Evolutionary conservation across 2,329 filamentous ascomycete genomes (phyloP), one percentile per base, ranked within the genome.

Genomic region (Capronia americana): DNA sequence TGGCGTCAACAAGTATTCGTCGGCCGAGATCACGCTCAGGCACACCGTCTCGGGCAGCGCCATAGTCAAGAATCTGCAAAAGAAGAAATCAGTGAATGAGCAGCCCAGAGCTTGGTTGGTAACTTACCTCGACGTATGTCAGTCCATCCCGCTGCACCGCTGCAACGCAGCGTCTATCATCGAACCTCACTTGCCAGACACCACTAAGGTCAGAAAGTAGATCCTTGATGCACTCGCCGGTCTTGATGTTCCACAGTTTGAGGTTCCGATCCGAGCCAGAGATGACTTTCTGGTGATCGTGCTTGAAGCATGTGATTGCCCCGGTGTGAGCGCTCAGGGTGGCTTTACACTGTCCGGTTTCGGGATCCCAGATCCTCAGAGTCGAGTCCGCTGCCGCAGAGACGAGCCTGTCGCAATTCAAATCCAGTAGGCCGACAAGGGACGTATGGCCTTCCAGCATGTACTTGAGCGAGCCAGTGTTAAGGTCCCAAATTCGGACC

Each of bases 181-280:
- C 93, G 80, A 99, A 99, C 75, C 95, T 95, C 74, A 99, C 95
- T 81, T 99, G 95, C 95, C 95, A 99, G 7, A 99, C 95, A n/a
- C 94, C 93, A 72, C 90, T 94, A 41, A 99, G 84, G 75, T 97
- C 93, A 14, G 92, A 97, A 74, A 99, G 84, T 50, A 99, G 85
- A 78, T 99, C 94, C 72, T 94, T 91, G 60, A 97, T 88, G 77
- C 93, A 97, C 74, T 97, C 91, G 57, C 95, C 95, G 1, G 90
- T 96, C 74, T 89, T 88, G 57, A 97, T 91, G 75, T 99, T 92
- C 95, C 95, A 99, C 92, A 99, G 96, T 83, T 99, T 99, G 70
- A 99, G 84, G 3, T 92, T 97, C 74, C 94, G 89, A 77, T 99
- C 95, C 66, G 92, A 97, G 63, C 95, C 95, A 48, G 92, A 96